These are phyloP conservation scores for Cryphonectria nitschkei DNA, from an alignment of 2,329 filamentous ascomycete species.

Conservation along the genomic window DNA sequence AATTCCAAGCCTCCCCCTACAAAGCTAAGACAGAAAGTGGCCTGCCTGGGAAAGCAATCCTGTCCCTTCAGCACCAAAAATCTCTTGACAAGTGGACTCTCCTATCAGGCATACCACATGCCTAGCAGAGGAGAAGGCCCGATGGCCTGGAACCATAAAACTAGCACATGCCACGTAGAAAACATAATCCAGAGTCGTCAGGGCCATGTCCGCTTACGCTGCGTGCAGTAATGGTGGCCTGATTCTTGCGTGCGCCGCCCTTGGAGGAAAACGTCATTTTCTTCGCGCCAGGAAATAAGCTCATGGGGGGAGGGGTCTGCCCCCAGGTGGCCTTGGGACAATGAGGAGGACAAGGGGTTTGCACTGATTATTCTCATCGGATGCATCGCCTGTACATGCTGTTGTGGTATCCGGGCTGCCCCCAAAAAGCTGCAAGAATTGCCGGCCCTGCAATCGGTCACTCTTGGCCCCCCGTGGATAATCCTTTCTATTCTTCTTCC, in stretches of 20 bases:
- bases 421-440: not conserved
- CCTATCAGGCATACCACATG: not conserved
- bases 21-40: not conserved
- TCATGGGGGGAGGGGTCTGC: too few relatives aligned
- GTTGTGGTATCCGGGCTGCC: not conserved
- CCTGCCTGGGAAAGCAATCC: not conserved
- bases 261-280: conserved; percentile 1
- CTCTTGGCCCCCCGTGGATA: not conserved
- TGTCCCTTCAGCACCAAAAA: not conserved
- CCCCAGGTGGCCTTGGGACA: too few relatives aligned
- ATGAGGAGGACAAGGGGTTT: not conserved
- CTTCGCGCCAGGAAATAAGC: not conserved
- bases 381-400: not conserved
- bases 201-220: not conserved
- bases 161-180: not conserved
- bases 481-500: not conserved
- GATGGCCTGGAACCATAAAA: not conserved
- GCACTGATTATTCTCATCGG: not conserved
- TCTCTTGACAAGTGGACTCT: conserved; percentile 2
- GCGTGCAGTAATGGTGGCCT: conserved; percentile 7
- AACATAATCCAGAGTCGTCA: not conserved
- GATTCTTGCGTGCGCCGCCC: not conserved
- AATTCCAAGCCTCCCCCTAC: not conserved
- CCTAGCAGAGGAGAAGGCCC: conserved; percentile 8
- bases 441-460: not conserved